These are phyloP conservation scores for Achaetomium macrosporum DNA, from an alignment of 2,329 filamentous ascomycete genomes.

Conservation along the genomic window DNA sequence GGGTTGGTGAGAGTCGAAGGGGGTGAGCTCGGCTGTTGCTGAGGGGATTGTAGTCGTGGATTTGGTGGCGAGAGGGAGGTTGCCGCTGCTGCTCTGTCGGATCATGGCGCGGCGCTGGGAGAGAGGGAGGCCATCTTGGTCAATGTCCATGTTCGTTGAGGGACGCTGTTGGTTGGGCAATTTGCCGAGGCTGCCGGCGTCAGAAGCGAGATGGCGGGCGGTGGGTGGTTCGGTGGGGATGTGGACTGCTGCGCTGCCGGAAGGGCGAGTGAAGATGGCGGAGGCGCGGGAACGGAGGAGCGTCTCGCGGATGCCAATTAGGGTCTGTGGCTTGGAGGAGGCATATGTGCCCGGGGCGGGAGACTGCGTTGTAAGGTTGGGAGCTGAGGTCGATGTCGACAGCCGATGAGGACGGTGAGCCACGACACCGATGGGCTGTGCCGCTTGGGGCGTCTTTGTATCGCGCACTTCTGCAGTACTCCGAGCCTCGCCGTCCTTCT, in stretches of 20 bases:
- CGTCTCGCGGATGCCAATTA: conserved; percentile 51
- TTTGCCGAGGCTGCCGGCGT: conserved; percentile 11
- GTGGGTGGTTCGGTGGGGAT: conserved; percentile 20
- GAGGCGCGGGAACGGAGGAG: conserved; percentile 47
- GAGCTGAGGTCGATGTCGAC: conserved; percentile 15
- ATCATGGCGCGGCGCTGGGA: conserved; percentile 60
- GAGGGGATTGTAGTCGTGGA: background rate
- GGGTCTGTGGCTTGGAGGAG: conserved; percentile 43
- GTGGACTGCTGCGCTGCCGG: conserved; percentile 15
- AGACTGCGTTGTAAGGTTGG: conserved; percentile 22
- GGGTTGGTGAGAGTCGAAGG: conserved; percentile 52
- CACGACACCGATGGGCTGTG: conserved; percentile 16
- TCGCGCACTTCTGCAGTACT: background rate
- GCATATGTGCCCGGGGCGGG: conserved; percentile 34
- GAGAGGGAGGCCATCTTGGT: conserved; percentile 67
- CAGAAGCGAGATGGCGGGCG: conserved; percentile 11
- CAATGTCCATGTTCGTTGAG: conserved; percentile 38
- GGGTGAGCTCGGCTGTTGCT: conserved; percentile 28
- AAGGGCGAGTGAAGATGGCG: conserved; percentile 32
- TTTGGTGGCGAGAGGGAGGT: conserved; percentile 23
- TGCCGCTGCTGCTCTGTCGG: conserved; percentile 49
- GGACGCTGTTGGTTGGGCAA: conserved; percentile 1
- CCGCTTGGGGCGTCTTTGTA: background rate
- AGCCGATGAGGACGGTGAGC: conserved; percentile 6
- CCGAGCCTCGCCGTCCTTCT: too few relatives aligned